Evolutionary conservation across 2,329 filamentous ascomycete genomes (phyloP).

Genomic region (Dactylellina haptotyla): DNA sequence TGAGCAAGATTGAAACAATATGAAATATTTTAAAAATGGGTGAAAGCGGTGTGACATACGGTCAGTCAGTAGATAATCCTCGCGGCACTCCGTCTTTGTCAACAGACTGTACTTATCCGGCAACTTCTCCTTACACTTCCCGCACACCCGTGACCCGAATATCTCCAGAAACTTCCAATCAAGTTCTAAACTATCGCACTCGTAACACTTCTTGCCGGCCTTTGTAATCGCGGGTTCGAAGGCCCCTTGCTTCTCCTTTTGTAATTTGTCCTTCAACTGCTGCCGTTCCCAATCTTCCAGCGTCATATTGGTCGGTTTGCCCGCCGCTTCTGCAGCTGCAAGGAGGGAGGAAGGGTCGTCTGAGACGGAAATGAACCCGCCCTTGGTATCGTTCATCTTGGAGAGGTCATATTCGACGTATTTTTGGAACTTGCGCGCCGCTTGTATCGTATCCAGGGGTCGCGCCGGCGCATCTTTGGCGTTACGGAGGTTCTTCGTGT

Average conservation of each 20-base stretch:
- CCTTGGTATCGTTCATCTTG: constrained; percentile 97
- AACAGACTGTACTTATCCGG: constrained; percentile 94
- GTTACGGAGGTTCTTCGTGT: constrained; percentile 23
- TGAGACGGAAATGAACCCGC: constrained; percentile 87
- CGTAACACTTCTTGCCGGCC: constrained; percentile 78
- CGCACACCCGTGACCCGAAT: constrained; percentile 79
- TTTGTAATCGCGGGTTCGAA: constrained; percentile 85
- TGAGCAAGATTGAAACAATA: constrained; percentile 2
- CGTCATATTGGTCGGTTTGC: constrained; percentile 87
- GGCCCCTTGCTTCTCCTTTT: constrained; percentile 78
- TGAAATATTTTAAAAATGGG: neutral
- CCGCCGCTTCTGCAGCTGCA: constrained; percentile 67
- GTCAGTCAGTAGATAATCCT: constrained; percentile 95
- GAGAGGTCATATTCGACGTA: constrained; percentile 98
- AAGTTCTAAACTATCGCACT: constrained; percentile 85
- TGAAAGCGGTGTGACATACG: too few relatives aligned
- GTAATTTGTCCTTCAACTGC: constrained; percentile 73
- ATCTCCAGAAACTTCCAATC: constrained; percentile 95
- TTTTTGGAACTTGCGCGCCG: constrained; percentile 87
- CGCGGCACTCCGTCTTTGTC: constrained; percentile 94
- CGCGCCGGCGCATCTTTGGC: constrained; percentile 58
- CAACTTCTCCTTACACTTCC: constrained; percentile 83
- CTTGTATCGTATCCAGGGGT: constrained; percentile 68
- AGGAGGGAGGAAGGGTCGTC: constrained; percentile 87
- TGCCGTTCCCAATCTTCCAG: constrained; percentile 91